Percentiles rank a stretch among this genome's conserved stretches.
Evolutionary conservation across 2,329 filamentous ascomycete genomes (phyloP).

Genomic region (Cryphonectria carpinicola): DNA sequence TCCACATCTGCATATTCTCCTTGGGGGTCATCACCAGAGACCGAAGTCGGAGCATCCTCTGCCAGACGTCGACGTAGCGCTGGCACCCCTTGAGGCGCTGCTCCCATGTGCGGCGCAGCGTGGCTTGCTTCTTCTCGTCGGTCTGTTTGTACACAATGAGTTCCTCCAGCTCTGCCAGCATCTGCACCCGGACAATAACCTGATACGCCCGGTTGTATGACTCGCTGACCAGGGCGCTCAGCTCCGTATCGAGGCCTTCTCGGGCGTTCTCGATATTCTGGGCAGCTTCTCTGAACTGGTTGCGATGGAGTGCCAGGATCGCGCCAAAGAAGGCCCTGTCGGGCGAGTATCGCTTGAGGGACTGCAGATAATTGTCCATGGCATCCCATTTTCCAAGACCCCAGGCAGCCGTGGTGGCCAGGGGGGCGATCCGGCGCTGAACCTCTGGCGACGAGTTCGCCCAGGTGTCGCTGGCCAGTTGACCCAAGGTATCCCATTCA

Average conservation of each 20-base stretch:
- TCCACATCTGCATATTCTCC: conserved; percentile 99
- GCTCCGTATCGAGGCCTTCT: conserved; percentile 91
- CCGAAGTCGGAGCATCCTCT: conserved; percentile 93
- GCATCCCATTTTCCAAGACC: conserved; percentile 95
- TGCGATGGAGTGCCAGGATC: conserved; percentile 91
- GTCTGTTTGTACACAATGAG: conserved; percentile 98
- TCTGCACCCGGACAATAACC: conserved; percentile 97
- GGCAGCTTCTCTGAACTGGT: conserved; percentile 92
- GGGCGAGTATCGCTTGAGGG: conserved; percentile 91
- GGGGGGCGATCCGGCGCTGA: conserved; percentile 85
- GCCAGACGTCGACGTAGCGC: conserved; percentile 97
- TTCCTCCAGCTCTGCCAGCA: conserved; percentile 97
- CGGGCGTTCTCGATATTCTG: conserved; percentile 87
- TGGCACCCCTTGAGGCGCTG: conserved; percentile 93
- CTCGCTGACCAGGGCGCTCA: conserved; percentile 95
- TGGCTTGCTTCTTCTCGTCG: conserved; percentile 84
- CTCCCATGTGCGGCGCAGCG: conserved; percentile 94
- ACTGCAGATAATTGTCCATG: conserved; percentile 95
- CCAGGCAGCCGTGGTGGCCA: conserved; percentile 96
- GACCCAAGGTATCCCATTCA: conserved; percentile 93
- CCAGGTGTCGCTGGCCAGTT: conserved; percentile 91
- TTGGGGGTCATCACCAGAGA: conserved; percentile 88
- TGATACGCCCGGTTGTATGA: conserved; percentile 97
- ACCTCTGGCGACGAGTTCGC: conserved; percentile 85
- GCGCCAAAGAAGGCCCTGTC: conserved; percentile 98